Percentiles rank a stretch among this genome's conserved stretches.
Evolutionary conservation across 139 green algal genomes (phyloP).

Genomic region (Tetradesmus obliquus): DNA sequence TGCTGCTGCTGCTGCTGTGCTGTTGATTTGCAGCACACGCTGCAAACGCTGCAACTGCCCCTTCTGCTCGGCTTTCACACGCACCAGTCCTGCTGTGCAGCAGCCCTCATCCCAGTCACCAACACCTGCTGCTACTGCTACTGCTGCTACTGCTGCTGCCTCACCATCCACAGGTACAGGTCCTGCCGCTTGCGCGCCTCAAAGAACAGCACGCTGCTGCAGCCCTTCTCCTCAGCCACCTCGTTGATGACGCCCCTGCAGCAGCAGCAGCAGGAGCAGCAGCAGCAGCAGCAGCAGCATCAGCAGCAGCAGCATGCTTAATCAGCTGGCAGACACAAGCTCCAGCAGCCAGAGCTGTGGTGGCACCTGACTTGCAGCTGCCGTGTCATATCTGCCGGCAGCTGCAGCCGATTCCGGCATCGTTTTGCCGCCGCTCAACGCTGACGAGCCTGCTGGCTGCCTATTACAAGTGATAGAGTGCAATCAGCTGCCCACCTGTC

Average conservation of each 20-base stretch:
- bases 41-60: neutral
- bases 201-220: conserved; percentile 93
- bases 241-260: conserved; percentile 89
- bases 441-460: neutral
- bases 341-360: no score
- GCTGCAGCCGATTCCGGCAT: no score
- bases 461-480: neutral
- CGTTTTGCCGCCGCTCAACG: neutral
- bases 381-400: no score
- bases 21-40: no score
- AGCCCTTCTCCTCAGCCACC: conserved; percentile 95
- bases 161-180: conserved; percentile 93
- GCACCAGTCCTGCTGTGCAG: neutral
- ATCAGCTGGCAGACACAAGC: neutral
- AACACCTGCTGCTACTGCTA: neutral
- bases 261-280: neutral
- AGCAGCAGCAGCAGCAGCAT: neutral
- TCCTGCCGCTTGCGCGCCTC: conserved; percentile 97
- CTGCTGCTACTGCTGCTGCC: neutral
- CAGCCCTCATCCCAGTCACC: no score
- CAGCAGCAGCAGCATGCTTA: no score
- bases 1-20: no score
- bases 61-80: neutral
- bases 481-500: conserved; percentile 54
- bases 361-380: no score